Conservation (phyloP, 352 stramenopile species). For the Peronospora destructor region DNA sequence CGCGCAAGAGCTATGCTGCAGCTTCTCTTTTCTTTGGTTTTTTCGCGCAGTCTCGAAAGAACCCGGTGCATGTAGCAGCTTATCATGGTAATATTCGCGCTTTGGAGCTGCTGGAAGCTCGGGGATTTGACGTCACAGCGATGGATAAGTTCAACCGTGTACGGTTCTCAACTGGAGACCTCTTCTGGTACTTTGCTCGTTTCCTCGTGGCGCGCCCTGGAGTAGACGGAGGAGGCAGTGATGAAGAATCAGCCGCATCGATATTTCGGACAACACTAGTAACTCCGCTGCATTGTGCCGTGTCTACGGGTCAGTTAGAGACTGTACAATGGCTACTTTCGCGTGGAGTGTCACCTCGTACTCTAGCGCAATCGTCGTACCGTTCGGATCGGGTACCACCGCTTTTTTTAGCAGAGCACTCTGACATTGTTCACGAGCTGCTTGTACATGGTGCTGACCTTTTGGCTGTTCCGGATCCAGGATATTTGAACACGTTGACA, state of each 20-base stretch:
- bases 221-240: conserved; percentile 21
- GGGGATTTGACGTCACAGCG: conserved; percentile 53
- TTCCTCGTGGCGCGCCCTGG: conserved; percentile 57
- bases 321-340: conserved; percentile 64
- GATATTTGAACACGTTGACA: conserved; percentile 76
- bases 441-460: conserved; percentile 61
- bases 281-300: conserved; percentile 71
- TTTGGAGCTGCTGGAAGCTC: conserved; percentile 43
- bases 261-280: conserved; percentile 83
- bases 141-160: conserved; percentile 78
- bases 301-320: conserved; percentile 59
- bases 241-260: conserved; percentile 62
- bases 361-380: conserved; percentile 52
- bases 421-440: conserved; percentile 53
- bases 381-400: conserved; percentile 66
- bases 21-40: conserved; percentile 45
- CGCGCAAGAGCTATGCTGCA: conserved; percentile 42
- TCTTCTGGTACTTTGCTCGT: conserved; percentile 77
- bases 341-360: conserved; percentile 46
- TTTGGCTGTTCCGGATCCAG: conserved; percentile 60
- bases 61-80: conserved; percentile 70
- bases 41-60: conserved; percentile 68
- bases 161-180: conserved; percentile 68
- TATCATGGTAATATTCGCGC: conserved; percentile 68
- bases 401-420: conserved; percentile 68